Percentiles rank a stretch among this genome's conserved stretches.
Conservation (phyloP, 495 filamentous ascomycete genomes). For the Aspergillus saccharolyticus region DNA sequence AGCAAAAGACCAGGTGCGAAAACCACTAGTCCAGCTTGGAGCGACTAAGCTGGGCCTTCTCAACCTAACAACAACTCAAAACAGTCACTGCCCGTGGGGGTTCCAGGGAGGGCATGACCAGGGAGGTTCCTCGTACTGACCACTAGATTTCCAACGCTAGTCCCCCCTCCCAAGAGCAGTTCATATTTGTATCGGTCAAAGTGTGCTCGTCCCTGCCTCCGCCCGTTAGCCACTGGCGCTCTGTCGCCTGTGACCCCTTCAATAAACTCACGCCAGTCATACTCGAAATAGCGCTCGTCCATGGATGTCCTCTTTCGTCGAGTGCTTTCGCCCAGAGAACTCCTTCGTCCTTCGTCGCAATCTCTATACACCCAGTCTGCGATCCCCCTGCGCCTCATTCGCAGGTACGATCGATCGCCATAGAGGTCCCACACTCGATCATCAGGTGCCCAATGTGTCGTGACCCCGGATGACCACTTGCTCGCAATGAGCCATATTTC, state of each 20-base stretch:
- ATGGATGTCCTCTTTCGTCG: slow-evolving; percentile 19
- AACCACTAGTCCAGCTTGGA: background rate
- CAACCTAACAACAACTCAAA: background rate
- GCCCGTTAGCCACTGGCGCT: background rate
- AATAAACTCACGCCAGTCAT: slow-evolving; percentile 13
- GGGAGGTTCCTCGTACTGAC: background rate
- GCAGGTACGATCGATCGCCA: slow-evolving; percentile 12
- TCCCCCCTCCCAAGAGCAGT: slow-evolving; percentile 1
- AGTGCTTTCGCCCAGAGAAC: slow-evolving; percentile 15
- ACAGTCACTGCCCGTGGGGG: background rate
- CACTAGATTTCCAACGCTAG: background rate
- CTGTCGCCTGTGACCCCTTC: slow-evolving; percentile 4
- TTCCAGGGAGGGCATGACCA: background rate
- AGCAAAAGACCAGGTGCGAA: background rate
- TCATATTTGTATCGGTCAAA: background rate
- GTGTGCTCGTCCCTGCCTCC: background rate
- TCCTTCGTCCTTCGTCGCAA: slow-evolving; percentile 10
- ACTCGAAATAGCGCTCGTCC: slow-evolving; percentile 13
- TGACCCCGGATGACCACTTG: slow-evolving; percentile 35
- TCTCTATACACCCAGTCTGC: slow-evolving; percentile 10
- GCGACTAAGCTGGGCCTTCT: background rate
- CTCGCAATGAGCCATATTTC: slow-evolving; percentile 47
- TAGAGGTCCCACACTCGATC: slow-evolving; percentile 3
- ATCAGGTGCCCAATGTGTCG: slow-evolving; percentile 36
- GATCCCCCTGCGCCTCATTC: slow-evolving; percentile 10